Evolutionary conservation across 371 early-diverging fungal genomes (phyloP), one percentile per base, ranked within the genome.

Genomic region (Scutellospora calospora): DNA sequence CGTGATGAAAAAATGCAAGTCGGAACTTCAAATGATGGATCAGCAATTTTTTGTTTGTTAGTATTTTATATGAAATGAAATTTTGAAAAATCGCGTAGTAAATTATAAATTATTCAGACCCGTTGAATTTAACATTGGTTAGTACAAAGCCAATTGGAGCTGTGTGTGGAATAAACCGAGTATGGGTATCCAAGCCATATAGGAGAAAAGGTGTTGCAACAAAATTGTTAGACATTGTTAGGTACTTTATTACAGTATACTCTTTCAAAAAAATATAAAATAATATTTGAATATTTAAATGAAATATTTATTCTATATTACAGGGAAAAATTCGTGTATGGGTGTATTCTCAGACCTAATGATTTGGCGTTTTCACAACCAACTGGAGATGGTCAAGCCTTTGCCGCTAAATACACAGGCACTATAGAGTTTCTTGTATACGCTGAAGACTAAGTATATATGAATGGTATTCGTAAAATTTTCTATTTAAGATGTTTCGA

Each of bases 301-400:
- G n/a, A n/a, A n/a, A n/a, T n/a, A n/a, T 27, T 16, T 49, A n/a
- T 68, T 41, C 16, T 16, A 6, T 27, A 71, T 31, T 14, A 35
- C 55, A 81, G 85, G 29, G 41, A 38, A 16, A 35, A 69, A 3
- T 91, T 89, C 75, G 73, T 89, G 25, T 88, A 85, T 80, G 89
- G 89, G 0, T 87, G 83, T 72, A 75, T 71, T n/a, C 71, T 89
- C 31, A 82, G 81, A 27, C 73, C n/a, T 20, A 73, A 52, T 33
- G 83, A 84, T 16, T 41, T 90, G 20, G 91, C 91, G 5, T 90
- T 90, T 79, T 89, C 91, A 14, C 89, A 90, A 79, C 91, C 91
- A n/a, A 89, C 91, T 12, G 82, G 83, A 11, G 86, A 86, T 77
- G 91, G 91, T 31, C 84, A 83, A 66, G 82, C 83, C 1, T 75